Base-by-base conservation (phyloP, 768 basidiomycete genomes). In the Phanerochaete carnosa region DNA sequence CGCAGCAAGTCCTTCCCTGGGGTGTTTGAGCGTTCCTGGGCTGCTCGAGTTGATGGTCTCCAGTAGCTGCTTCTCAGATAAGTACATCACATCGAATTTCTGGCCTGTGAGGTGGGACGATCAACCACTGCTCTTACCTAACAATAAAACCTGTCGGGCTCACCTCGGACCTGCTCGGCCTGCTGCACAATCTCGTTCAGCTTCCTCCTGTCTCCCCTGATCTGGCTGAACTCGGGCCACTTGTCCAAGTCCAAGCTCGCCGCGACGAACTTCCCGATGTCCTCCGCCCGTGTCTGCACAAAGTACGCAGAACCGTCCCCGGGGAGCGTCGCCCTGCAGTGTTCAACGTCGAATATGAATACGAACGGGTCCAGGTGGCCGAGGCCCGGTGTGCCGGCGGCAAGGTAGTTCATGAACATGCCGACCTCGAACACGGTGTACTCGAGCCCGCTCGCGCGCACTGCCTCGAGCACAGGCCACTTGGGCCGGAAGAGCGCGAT, bases 331-430 rank as follows among this genome's bases (percentile, higher is more conserved):
- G 32, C 58, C 25, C 13, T 28, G 12, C 9, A 22, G 15, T 59
- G 22, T 37, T 53, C 58, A 29, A 59, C 58, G 35, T 59, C 49
- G 49, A 51, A 39, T 11, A 52, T 25, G 50, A 37, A 23, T 16
- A 15, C 13, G 8, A 52, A 13, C n/a, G 28, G 19, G 7, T 2
- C 8, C 13, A 58, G 43, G 49, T 35, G 29, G 12, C 50, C 49
- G 2, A 59, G 8, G 22, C 58, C 58, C 11, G 19, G n/a, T 13
- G 58, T 59, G 25, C 49, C 47, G 51, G 12, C 23, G 5, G 58
- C 58, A 23, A 59, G 37, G 51, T 59, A 59, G 43, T 59, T 59
- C 58, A 59, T 59, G 58, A 59, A 59, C 49, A 51, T 33, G 7
- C 58, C 58, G 50, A 23, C 19, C 25, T 51, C 32, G 50, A 59